These are phyloP conservation scores for Purshia tridentata DNA, from an alignment of 306 rosid species.

Conservation along the genomic window DNA sequence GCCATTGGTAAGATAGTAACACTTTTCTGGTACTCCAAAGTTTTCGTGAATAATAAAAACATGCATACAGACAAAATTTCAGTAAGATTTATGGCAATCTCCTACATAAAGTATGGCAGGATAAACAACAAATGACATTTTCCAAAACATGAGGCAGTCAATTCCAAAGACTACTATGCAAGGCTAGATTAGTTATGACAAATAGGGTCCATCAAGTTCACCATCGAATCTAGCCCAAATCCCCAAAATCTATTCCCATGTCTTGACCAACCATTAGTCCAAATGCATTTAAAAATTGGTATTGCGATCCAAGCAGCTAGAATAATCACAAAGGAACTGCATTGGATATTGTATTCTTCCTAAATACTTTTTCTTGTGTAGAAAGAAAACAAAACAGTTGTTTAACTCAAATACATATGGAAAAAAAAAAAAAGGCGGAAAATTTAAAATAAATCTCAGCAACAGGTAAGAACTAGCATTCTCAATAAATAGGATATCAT, in stretches of 20 bases:
- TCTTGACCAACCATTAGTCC: not conserved
- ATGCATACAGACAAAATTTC: too few relatives aligned
- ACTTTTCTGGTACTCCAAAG: too few relatives aligned
- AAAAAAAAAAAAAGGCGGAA: not conserved
- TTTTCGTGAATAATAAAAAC: too few relatives aligned
- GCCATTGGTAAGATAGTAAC: not conserved
- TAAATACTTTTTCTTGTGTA: not conserved
- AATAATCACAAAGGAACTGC: not conserved
- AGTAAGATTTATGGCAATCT: too few relatives aligned
- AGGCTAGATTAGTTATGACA: too few relatives aligned
- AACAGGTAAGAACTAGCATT: not conserved
- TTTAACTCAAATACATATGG: not conserved
- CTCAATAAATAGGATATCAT: conserved; percentile 69
- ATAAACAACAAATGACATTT: too few relatives aligned
- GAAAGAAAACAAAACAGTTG: not conserved
- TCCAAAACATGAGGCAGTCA: not conserved
- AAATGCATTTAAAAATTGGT: not conserved
- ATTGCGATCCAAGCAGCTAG: not conserved
- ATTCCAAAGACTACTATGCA: not conserved
- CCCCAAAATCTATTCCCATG: not conserved
- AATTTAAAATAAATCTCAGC: not conserved
- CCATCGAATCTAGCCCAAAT: too few relatives aligned
- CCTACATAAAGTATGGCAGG: too few relatives aligned
- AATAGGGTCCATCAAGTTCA: too few relatives aligned
- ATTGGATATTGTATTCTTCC: not conserved